Evolutionary conservation across 225 moss, liverwort and hornwort species (phyloP).

Genomic region (Polytrichum commune): DNA sequence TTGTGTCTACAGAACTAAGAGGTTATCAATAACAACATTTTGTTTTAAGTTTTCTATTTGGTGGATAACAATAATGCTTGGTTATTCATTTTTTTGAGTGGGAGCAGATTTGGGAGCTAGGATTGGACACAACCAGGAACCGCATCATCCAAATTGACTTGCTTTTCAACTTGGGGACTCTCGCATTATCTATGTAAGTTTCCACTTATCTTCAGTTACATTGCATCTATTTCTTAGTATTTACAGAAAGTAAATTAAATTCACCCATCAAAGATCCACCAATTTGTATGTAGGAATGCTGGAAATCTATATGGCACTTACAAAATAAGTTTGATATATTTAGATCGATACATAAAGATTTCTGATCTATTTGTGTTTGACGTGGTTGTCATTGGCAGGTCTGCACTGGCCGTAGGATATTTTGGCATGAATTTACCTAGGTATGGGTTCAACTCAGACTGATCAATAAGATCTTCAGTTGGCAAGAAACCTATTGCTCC

Average conservation of each 20-base stretch:
- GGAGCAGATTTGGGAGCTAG: slow-evolving; percentile 81
- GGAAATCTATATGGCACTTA: no score
- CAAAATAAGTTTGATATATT: background rate
- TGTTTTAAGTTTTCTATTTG: no score
- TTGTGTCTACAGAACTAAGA: no score
- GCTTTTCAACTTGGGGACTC: slow-evolving; percentile 60
- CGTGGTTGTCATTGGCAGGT: slow-evolving; percentile 20
- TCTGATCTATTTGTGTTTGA: slow-evolving; percentile 11
- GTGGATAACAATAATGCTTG: no score
- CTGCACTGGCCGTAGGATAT: slow-evolving; percentile 69
- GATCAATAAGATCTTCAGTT: no score
- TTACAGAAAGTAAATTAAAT: no score
- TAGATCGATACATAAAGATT: background rate
- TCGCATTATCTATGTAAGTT: slow-evolving; percentile 45
- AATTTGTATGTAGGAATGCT: no score
- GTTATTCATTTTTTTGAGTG: no score
- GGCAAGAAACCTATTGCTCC: no score
- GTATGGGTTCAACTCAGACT: slow-evolving; percentile 14
- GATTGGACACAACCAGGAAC: slow-evolving; percentile 81
- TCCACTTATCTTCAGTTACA: slow-evolving; percentile 6
- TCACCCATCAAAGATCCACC: no score
- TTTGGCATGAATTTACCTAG: slow-evolving; percentile 87
- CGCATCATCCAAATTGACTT: slow-evolving; percentile 83
- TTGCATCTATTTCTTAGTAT: background rate
- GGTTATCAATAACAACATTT: no score